Evolutionary conservation across 495 filamentous ascomycete species (phyloP), one percentile per base, ranked within the genome.

Genomic region (Penicillium roqueforti): DNA sequence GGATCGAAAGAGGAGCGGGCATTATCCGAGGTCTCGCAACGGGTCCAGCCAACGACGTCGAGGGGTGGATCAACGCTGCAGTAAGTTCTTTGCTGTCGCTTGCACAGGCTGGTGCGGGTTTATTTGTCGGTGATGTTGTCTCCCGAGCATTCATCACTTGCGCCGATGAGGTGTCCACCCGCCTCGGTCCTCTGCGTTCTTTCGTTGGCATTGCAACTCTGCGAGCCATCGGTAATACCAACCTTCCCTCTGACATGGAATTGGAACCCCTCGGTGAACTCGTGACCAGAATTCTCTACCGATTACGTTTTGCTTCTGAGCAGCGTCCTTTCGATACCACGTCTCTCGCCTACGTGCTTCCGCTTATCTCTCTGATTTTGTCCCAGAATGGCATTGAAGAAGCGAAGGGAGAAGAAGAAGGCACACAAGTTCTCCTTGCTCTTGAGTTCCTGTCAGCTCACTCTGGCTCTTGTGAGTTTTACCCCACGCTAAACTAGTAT

Each of bases 391-490:
- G 92, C 2, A 84, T 96, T 51, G 88, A 87, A 5, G 74, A 80
- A 44, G 73, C 71, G 11, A 73, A 79, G 53, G 71, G 66, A 25
- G 75, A 81, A 7, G 91, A 95, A 54, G 90, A 95, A 37, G 84
- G 83, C 25, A 93, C 97, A 62, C 93, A 97, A 65, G 74, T 97
- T 25, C 79, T 96, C 11, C 82, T 98, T 47, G 89, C 88, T 26
- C 73, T 97, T n/a, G 93, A 97, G 66, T 87, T 96, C 57, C 64
- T 97, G 14, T 82, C 89, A 1, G 96, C 90, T 70, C 93, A 98
- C 63, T 87, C 90, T 3, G 82, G 86, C 51, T 76, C 81, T 26
- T 90, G 81, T 80, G 58, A 62, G 75, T 70, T 38, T 9, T 28
- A 1, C 14, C 4, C n/a, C 7, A 3, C 18, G n/a, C 10, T 40